These are phyloP conservation scores for Pseudogymnoascus sp. DNA, from an alignment of 2,329 filamentous ascomycete species.

Conservation along the genomic window DNA sequence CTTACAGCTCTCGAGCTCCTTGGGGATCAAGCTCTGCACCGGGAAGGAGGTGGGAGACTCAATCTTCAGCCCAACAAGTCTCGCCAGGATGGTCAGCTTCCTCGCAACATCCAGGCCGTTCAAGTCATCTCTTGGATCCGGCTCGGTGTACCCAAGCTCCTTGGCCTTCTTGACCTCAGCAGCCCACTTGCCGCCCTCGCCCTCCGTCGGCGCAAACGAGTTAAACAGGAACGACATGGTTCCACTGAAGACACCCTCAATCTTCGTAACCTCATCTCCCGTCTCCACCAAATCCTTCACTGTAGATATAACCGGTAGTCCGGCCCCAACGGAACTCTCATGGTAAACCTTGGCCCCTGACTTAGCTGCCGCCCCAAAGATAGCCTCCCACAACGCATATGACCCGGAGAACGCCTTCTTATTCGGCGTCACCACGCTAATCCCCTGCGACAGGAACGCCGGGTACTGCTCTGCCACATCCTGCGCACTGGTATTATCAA, in stretches of 20 bases:
- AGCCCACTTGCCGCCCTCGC: conserved; percentile 74
- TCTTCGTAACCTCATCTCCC: conserved; percentile 81
- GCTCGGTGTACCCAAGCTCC: conserved; percentile 84
- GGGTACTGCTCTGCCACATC: conserved; percentile 80
- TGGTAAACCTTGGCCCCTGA: conserved; percentile 82
- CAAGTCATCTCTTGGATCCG: conserved; percentile 76
- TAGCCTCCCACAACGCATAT: conserved; percentile 75
- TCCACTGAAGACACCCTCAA: conserved; percentile 95
- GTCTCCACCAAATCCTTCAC: conserved; percentile 91
- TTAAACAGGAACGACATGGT: conserved; percentile 99
- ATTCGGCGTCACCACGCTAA: conserved; percentile 92
- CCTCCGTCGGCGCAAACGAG: conserved; percentile 77
- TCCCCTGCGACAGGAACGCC: conserved; percentile 66
- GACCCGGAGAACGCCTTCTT: conserved; percentile 93
- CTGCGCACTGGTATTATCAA: conserved; percentile 94
- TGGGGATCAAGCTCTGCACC: conserved; percentile 86
- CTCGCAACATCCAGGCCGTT: conserved; percentile 88
- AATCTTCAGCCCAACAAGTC: conserved; percentile 72
- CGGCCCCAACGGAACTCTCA: conserved; percentile 89
- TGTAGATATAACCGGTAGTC: conserved; percentile 86
- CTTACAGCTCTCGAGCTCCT: conserved; percentile 66
- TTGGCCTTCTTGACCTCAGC: conserved; percentile 89
- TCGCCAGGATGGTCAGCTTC: conserved; percentile 89
- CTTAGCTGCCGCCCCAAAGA: conserved; percentile 64
- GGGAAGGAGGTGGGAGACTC: conserved; percentile 83